These are phyloP conservation scores for Hemileccinum hortonii DNA, from an alignment of 1,284 basidiomycete species.

Conservation along the genomic window DNA sequence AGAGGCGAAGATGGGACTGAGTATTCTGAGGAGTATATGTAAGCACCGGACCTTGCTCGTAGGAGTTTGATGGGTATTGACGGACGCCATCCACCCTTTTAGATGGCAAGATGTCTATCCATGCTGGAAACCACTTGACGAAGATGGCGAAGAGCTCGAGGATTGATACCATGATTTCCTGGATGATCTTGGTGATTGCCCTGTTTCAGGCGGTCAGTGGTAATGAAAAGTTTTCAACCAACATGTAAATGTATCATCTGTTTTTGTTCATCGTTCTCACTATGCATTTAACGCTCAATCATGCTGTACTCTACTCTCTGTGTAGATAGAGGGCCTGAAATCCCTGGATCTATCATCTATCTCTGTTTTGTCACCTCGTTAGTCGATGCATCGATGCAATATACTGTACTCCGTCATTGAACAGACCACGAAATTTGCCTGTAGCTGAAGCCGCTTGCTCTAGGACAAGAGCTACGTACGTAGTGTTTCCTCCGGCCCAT, in stretches of 20 bases:
- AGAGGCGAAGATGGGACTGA: not conserved
- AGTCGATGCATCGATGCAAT: not conserved
- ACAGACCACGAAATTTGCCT: not conserved
- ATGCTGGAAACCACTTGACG: slow-evolving; percentile 16
- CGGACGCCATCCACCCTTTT: not conserved
- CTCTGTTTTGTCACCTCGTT: not conserved
- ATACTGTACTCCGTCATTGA: not conserved
- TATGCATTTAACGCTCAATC: not conserved
- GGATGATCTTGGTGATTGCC: not conserved
- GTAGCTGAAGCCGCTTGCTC: not conserved
- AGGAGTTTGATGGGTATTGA: not conserved
- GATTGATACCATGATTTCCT: not conserved
- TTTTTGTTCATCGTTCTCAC: not conserved
- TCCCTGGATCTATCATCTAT: not conserved
- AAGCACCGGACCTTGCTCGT: not conserved
- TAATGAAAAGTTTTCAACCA: not conserved
- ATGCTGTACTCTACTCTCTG: slow-evolving; percentile 2
- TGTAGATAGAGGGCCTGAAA: not conserved
- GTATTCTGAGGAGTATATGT: not conserved
- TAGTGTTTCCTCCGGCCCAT: too few species aligned
- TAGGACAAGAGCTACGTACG: too few species aligned
- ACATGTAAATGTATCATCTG: not conserved
- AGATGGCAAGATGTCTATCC: slow-evolving; percentile 15
- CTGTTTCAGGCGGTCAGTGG: not conserved
- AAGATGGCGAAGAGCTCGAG: slow-evolving; percentile 6